Evolutionary conservation across 805 yeast species (phyloP).

Genomic region (Candida glaebosa): DNA sequence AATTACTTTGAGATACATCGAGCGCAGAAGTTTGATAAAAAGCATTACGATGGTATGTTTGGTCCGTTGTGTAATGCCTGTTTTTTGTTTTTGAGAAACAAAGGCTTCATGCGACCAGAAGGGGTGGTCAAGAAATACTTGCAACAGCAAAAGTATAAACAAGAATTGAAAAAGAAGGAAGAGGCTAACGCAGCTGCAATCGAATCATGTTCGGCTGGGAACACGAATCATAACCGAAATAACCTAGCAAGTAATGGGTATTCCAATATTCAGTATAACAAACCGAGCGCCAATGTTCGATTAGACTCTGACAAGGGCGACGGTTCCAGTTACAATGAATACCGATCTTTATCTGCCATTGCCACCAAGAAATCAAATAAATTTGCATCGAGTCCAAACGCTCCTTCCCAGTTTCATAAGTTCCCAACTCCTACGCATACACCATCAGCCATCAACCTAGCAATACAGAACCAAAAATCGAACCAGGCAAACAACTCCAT

Average conservation of each 20-base stretch:
- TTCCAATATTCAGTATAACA: neutral
- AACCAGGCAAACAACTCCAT: conserved; percentile 4
- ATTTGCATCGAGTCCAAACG: conserved; percentile 26
- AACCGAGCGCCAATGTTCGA: neutral
- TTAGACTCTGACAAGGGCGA: conserved; percentile 3
- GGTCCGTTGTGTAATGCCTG: conserved; percentile 48
- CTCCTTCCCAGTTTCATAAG: conserved; percentile 21
- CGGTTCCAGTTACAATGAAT: conserved; percentile 5
- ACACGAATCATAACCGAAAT: conserved; percentile 9
- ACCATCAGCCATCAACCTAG: conserved; percentile 36
- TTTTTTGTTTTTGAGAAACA: conserved; percentile 38
- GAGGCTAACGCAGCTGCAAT: conserved; percentile 11
- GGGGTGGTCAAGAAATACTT: conserved; percentile 43
- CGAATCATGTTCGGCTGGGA: conserved; percentile 3
- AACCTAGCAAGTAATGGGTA: conserved; percentile 1
- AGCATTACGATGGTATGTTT: conserved; percentile 43
- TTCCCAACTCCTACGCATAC: conserved; percentile 40
- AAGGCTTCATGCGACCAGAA: conserved; percentile 45
- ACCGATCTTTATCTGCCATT: conserved; percentile 13
- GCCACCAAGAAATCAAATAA: conserved; percentile 14
- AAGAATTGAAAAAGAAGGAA: conserved; percentile 30
- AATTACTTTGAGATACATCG: conserved; percentile 34
- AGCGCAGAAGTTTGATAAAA: conserved; percentile 36
- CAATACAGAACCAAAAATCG: conserved; percentile 22
- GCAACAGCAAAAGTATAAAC: conserved; percentile 42